Percentiles rank a stretch among this genome's conserved stretches.
phyloP scores from a whole-genome alignment of 2,329 filamentous ascomycete species.

The Ophiosphaerella narmari region DNA sequence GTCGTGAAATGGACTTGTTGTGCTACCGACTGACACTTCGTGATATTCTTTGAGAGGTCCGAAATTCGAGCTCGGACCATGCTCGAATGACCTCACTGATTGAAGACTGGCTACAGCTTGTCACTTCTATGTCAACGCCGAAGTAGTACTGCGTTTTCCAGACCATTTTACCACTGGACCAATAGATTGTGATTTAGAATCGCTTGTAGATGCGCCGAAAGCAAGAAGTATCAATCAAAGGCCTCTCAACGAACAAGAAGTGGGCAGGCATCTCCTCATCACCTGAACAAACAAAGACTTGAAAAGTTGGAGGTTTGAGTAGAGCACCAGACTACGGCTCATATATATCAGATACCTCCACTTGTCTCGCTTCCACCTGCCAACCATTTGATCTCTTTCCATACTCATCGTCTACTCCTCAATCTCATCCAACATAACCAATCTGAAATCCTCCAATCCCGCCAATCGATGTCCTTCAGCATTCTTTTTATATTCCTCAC shows the following conservation, averaged over 20 bases:
- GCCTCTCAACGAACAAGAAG: too few relatives aligned
- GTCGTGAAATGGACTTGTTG: constrained; percentile 2
- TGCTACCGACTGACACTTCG: constrained; percentile 5
- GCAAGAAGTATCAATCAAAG: too few relatives aligned
- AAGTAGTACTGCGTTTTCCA: too few relatives aligned
- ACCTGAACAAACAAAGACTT: too few relatives aligned
- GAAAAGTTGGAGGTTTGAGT: too few relatives aligned
- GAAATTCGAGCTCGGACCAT: constrained; percentile 7
- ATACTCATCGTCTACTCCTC: background rate
- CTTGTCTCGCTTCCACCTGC: background rate
- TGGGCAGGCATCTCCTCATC: too few relatives aligned
- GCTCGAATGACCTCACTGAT: constrained; percentile 1
- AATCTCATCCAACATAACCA: constrained; percentile 12
- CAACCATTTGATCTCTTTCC: background rate
- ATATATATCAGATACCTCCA: too few relatives aligned
- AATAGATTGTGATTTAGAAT: too few relatives aligned
- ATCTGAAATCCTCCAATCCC: constrained; percentile 14
- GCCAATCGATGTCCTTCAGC: constrained; percentile 12
- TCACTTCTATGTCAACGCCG: too few relatives aligned
- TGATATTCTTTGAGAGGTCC: constrained; percentile 16
- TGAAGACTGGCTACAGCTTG: background rate
- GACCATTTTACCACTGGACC: too few relatives aligned
- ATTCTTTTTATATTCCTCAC: constrained; percentile 11
- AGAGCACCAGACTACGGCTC: too few relatives aligned
- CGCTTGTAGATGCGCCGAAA: too few relatives aligned